Base-by-base conservation (phyloP, 1,139 yeast species). In the Groenewaldozyma auringiensis region DNA sequence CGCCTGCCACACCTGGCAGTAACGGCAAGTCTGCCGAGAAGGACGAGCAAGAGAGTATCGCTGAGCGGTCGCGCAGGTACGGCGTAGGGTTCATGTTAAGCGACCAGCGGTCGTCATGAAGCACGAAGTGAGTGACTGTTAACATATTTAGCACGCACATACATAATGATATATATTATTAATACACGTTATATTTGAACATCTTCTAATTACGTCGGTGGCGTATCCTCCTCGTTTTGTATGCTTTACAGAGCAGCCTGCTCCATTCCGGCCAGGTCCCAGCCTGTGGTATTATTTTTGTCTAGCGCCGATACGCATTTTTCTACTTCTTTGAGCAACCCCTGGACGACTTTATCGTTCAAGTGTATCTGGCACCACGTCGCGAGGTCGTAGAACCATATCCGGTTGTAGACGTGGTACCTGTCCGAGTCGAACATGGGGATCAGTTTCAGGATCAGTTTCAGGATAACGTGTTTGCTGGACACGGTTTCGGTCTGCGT, bases 361-460 rank as follows among this genome's bases (percentile, higher is more conserved):
- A 75, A 81, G 50, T 76, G 69, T 13, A 20, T 29, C 42, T 88
- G 78, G 18, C 85, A 62, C 95, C 95, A 92, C 3, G 83, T 70
- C 46, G 87, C 73, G 53, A 88, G 70, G 61, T 92, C 97, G 57
- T 85, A 92, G 11, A 89, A 58, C 72, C 88, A 74, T 1, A 89
- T 75, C 57, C 79, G 80, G 57, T 85, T 85, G 62, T 92, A 92
- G 8, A 87, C 89, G 58, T 84, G 84, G 61, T 88, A 88, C n/a
- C 83, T 75, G 54, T 89, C 96, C 55, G 69, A 81, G 48, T 96
- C 74, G 63, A 88, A 88, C n/a, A 83, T 65, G 57, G 83, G 89
- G 53, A 84, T 75, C 13, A 79, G 64, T 20, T 73, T 76, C 33
- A 88, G 64, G 33, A 89, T 61, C 1, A 75, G 68, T 52, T 76